A percentile compares a stretch with the other conserved stretches of the same genome.
Evolutionary conservation across 345 rosid genomes (phyloP).

Genomic region (Bretschneidera sinensis): DNA sequence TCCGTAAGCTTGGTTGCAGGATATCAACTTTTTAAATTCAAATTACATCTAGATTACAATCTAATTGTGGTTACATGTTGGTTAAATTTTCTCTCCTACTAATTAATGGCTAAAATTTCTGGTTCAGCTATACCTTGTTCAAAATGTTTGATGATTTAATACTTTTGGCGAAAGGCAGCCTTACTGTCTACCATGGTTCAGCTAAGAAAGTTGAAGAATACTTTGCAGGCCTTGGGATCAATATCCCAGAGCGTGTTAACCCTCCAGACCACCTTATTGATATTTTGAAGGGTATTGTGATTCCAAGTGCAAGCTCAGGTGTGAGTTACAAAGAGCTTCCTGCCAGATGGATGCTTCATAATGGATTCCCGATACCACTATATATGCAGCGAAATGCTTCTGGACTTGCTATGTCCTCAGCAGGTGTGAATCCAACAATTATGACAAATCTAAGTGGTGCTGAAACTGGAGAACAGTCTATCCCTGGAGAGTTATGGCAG

Average conservation of each 20-base stretch:
- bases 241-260: constrained; percentile 77
- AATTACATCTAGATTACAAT: background rate
- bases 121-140: constrained; percentile 86
- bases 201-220: constrained; percentile 77
- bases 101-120: constrained; percentile 15
- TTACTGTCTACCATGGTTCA: constrained; percentile 79
- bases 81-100: constrained; percentile 1
- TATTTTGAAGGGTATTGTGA: constrained; percentile 75
- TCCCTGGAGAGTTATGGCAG: constrained; percentile 82
- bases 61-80: background rate
- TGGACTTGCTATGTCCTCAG: constrained; percentile 17
- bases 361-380: constrained; percentile 62
- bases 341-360: constrained; percentile 85
- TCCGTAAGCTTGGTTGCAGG: too few relatives aligned
- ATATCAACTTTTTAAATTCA: background rate
- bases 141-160: constrained; percentile 76
- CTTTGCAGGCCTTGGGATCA: constrained; percentile 73
- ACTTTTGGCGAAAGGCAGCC: constrained; percentile 89
- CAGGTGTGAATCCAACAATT: constrained; percentile 21
- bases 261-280: constrained; percentile 96
- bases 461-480: constrained; percentile 44
- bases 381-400: constrained; percentile 54
- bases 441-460: constrained; percentile 21
- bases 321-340: constrained; percentile 69
- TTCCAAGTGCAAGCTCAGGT: constrained; percentile 38